Percentiles rank a stretch among this genome's conserved stretches.
Evolutionary conservation across 1,139 yeast species (phyloP).

Genomic region (Geotrichum klebahnii): DNA sequence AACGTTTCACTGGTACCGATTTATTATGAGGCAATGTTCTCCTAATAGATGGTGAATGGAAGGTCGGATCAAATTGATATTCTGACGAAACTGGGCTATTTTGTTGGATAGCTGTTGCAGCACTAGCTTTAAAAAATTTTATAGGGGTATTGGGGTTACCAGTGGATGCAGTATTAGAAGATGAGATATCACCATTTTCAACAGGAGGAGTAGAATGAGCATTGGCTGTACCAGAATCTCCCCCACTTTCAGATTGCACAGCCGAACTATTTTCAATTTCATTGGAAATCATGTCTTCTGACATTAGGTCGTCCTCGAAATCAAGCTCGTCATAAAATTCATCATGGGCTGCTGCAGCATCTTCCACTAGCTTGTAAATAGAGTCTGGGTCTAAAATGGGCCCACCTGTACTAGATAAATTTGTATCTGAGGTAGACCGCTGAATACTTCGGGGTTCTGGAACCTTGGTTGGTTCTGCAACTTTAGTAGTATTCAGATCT

Average conservation of each 20-base stretch:
- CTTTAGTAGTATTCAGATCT: constrained; percentile 1
- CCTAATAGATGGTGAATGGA: constrained; percentile 48
- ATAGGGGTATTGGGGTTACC: constrained; percentile 16
- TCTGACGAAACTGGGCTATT: constrained; percentile 42
- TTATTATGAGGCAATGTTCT: constrained; percentile 55
- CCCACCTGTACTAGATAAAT: constrained; percentile 5
- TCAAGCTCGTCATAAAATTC: constrained; percentile 12
- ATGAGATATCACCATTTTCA: not conserved
- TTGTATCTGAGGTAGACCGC: not conserved
- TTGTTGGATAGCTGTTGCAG: constrained; percentile 38
- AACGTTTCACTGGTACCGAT: constrained; percentile 47
- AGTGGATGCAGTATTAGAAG: not conserved
- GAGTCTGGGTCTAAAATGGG: constrained; percentile 19
- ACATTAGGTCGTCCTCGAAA: constrained; percentile 12
- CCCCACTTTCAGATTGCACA: not conserved
- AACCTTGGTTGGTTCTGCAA: not conserved
- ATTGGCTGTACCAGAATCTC: not conserved
- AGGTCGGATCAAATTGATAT: constrained; percentile 46
- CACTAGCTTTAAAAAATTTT: constrained; percentile 17
- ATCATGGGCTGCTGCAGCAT: constrained; percentile 12
- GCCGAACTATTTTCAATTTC: not conserved
- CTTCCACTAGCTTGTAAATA: constrained; percentile 11
- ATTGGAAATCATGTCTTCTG: constrained; percentile 15
- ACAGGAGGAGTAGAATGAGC: constrained; percentile 6
- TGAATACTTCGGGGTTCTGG: not conserved